Evolutionary conservation across 176 grass and related monocot genomes (phyloP), one percentile per base, ranked within the genome.

Genomic region (maize (Zea mays)): DNA sequence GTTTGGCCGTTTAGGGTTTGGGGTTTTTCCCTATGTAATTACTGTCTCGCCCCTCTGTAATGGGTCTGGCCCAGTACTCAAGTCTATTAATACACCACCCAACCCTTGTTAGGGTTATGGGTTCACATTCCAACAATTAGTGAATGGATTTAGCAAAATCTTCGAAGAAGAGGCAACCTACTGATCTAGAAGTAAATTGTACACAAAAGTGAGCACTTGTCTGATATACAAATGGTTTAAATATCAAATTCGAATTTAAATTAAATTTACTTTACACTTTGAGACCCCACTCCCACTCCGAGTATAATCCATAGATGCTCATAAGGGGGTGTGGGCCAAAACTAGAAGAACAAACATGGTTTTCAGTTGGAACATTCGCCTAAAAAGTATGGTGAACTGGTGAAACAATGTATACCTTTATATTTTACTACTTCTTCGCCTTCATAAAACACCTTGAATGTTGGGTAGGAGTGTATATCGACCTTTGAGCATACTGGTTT

Each of bases 381-480:
- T 27, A 4, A 81, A 47, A 47, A 21, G 35, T 35, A 84, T 36
- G 56, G 27, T 8, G 2, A 20, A 9, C 3, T 1, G 41, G 45
- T 11, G 4, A 20, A 21, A 12, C 15, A 52, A 83, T 49, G 15
- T 8, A 40, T 87, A 99, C 96, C 92, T 92, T 99, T 99, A 79
- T 90, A 95, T 80, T 95, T 99, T 38, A 90, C 92, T 83, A 90
- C 76, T 73, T 92, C 96, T 85, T 99, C 85, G 1, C 92, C 92
- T 50, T 92, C 92, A 71, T 92, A 95, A 71, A 99, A 99, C 35
- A 90, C 81, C 49, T 99, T 99, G 64, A 99, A 99, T 61, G 90
- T 95, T 12, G 96, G 96, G 74, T 99, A 95, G 15, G 96, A 95
- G 82, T 95, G 96, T 27, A 95, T 95, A 67, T 90, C 85, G 43